Evolutionary conservation across 441 rosid genomes (phyloP).

Genomic region (California macrophylla): DNA sequence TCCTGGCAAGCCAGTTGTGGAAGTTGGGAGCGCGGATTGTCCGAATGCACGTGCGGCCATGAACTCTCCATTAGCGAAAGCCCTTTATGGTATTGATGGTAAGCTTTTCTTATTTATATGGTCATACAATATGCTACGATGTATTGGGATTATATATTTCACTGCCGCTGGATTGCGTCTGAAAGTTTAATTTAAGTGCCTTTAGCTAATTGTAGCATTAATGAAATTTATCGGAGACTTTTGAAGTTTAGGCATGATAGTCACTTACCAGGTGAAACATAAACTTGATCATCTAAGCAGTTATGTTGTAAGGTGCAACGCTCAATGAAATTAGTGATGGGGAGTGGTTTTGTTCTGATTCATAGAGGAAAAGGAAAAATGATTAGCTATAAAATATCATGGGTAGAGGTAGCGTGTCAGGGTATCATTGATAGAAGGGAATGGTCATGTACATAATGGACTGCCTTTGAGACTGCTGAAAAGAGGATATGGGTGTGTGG

Average conservation of each 20-base stretch:
- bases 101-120: slow-evolving; percentile 1
- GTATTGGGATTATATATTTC: not conserved
- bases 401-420: not conserved
- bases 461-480: not conserved
- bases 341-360: not conserved
- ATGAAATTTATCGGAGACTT: not conserved
- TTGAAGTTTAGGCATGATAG: not conserved
- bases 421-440: not conserved
- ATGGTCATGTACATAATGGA: not conserved
- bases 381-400: not conserved
- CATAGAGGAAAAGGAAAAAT: not conserved
- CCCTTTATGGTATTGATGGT: slow-evolving; percentile 78
- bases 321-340: not conserved
- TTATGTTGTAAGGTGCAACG: not conserved
- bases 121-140: too few species aligned
- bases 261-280: not conserved
- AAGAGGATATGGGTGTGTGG: not conserved
- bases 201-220: not conserved
- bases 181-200: not conserved
- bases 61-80: slow-evolving; percentile 57
- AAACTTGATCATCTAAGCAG: not conserved
- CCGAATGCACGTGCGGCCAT: slow-evolving; percentile 33
- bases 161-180: not conserved
- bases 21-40: slow-evolving; percentile 78
- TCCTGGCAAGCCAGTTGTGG: slow-evolving; percentile 89